Base-by-base conservation (phyloP, 352 stramenopile species). In the Peronospora belbahrii region DNA sequence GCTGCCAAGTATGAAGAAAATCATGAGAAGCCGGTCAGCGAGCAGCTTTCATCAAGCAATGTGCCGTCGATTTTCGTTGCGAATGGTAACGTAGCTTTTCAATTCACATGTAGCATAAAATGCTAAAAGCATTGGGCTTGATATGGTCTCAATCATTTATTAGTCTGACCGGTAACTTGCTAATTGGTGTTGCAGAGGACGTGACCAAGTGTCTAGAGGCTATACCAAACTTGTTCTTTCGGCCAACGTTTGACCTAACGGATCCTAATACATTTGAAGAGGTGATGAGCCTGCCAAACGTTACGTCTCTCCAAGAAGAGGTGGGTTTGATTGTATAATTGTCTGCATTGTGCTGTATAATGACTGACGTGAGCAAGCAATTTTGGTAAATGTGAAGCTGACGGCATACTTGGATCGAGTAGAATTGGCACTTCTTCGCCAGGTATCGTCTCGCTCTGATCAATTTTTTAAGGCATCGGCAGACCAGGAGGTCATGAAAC, bases 401-500 rank as follows among this genome's bases (percentile, higher is more conserved):
- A 85, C 79, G 6, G 69, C 66, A 32, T 90, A 91, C 55, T 53
- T 94, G 42, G 82, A 94, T 52, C 73, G 75, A 22, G 82, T 94
- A 32, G 79, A 94, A 48, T 86, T 91, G 50, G 88, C 79, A 27
- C 63, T 94, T 36, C 62, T 94, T 32, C 77, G 82, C 2, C 79
- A 94, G 52, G 79, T 94, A 24, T 89, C 79, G 24, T 91, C 79
- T 6, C 73, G 82, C 10, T 90, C 82, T 1, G 75, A 94, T 46
- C 72, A 75, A 14, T 91, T 94, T 63, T 91, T 94, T 19, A 73
- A 94, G 41, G 79, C 77, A 8, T 91, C 80, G 4, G 69, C 78
- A 22, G 76, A 87, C 48, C 82, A 94, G 48, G 80, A 89, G 52
- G 80, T 88, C 0, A 94, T 89, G 70, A 88, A 88, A 50, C 76